Evolutionary conservation across 2,329 filamentous ascomycete genomes (phyloP).

Genomic region (Alternaria sp.): DNA sequence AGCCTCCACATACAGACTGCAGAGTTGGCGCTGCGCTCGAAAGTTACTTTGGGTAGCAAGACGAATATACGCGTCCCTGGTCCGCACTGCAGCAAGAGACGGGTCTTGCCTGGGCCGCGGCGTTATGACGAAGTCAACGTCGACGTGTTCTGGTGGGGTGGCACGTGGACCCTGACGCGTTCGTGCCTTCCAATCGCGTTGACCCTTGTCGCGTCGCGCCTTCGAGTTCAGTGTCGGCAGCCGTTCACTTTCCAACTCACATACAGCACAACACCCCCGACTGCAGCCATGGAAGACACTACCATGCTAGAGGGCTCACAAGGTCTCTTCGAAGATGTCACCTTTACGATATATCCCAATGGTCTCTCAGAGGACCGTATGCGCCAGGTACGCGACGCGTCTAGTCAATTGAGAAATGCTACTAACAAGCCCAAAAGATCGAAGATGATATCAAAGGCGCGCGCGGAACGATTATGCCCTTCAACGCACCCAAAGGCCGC

Average conservation of each 20-base stretch:
- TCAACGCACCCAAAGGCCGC: constrained; percentile 51
- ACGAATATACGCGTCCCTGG: not conserved
- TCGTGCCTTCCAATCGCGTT: constrained; percentile 14
- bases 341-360: constrained; percentile 57
- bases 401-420: not conserved
- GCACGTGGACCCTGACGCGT: constrained; percentile 30
- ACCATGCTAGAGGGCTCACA: constrained; percentile 43
- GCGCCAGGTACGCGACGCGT: constrained; percentile 43
- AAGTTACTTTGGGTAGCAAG: not conserved
- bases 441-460: constrained; percentile 57
- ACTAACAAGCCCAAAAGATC: constrained; percentile 53
- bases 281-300: constrained; percentile 44
- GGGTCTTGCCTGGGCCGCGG: not conserved
- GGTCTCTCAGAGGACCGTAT: constrained; percentile 43
- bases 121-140: constrained; percentile 5
- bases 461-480: constrained; percentile 58
- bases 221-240: constrained; percentile 15
- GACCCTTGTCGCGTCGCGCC: constrained; percentile 17
- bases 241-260: not conserved
- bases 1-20: not conserved
- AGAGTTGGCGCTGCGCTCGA: not conserved
- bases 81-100: not conserved
- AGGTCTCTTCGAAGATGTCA: constrained; percentile 51
- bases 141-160: constrained; percentile 18
- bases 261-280: constrained; percentile 11